Percentiles rank a stretch among this genome's conserved stretches.
Evolutionary conservation across 495 filamentous ascomycete species (phyloP).

Genomic region (Neurospora cerealis): DNA sequence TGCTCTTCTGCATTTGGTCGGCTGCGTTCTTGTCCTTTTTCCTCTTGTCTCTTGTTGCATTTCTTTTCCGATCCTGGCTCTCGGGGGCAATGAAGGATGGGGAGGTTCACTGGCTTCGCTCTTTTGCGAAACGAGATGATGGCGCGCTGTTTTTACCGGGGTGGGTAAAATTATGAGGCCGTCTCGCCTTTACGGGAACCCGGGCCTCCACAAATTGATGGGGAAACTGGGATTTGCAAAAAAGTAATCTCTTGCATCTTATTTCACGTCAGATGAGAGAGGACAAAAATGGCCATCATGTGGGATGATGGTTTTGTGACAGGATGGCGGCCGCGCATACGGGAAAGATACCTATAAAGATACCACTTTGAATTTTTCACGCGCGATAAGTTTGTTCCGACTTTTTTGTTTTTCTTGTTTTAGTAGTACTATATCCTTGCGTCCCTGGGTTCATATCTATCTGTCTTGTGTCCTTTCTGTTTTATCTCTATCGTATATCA

Average conservation of each 20-base stretch:
- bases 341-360: not conserved
- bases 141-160: not conserved
- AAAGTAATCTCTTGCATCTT: not conserved
- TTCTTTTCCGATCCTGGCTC: not conserved
- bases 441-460: not conserved
- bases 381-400: not conserved
- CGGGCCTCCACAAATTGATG: not conserved
- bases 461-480: not conserved
- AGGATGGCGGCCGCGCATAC: not conserved
- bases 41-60: not conserved
- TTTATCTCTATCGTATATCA: not conserved
- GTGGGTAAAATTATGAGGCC: not conserved
- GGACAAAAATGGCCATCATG: not conserved
- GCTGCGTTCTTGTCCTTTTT: constrained; percentile 18
- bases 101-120: not conserved
- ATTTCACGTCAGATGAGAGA: not conserved
- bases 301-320: not conserved
- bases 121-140: not conserved
- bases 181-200: not conserved
- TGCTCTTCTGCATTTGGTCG: constrained; percentile 53
- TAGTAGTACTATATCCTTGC: not conserved
- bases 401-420: not conserved
- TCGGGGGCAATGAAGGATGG: not conserved
- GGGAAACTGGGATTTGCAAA: not conserved
- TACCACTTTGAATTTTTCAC: not conserved